Evolutionary conservation across 768 basidiomycete genomes (phyloP), one percentile per base, ranked within the genome.

Genomic region (Trametes punicea): DNA sequence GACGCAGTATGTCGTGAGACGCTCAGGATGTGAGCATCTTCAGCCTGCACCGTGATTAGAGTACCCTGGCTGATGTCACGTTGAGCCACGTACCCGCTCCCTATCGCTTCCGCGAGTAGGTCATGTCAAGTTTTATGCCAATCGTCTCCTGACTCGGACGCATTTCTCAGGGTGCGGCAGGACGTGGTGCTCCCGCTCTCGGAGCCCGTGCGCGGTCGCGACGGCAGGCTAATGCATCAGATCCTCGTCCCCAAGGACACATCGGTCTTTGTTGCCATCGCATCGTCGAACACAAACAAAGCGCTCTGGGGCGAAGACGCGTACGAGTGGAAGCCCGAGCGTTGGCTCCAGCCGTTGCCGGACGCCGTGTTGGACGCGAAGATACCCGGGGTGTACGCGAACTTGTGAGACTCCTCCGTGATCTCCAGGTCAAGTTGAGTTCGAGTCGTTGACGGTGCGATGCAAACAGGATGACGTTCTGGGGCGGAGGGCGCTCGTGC

Each of bases 401-500:
- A 59, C 34, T 33, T 59, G 61, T 57, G 15, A 18, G 56, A 48
- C 5, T 6, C 30, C 25, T 39, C 4, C 20, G 4, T 8, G 15
- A 36, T n/a, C 34, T 15, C 13, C 15, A 8, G 4, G n/a, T n/a
- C 34, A 8, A 9, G 34, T 5, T 16, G 6, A 16, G 13, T 7
- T 16, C 34, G 34, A 9, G 6, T 45, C 8, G 10, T n/a, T 8
- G 4, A 44, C 2, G 2, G 3, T 25, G 15, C 16, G 16, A 20
- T 1, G 7, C 15, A 25, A 11, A 11, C 33, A 78, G 76, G 20
- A 74, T 77, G 74, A 77, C 77, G 0, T 79, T 77, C 63, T 52
- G 74, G 10, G 76, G 71, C 30, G 77, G 77, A 15, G 69, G 71
- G 11, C 65, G 77, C 16, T 70, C 75, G 7, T 79, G 77, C 71